Evolutionary conservation across 83 land plant species (phyloP), one percentile per base, ranked within the genome.

Genomic region (Picea abies): DNA sequence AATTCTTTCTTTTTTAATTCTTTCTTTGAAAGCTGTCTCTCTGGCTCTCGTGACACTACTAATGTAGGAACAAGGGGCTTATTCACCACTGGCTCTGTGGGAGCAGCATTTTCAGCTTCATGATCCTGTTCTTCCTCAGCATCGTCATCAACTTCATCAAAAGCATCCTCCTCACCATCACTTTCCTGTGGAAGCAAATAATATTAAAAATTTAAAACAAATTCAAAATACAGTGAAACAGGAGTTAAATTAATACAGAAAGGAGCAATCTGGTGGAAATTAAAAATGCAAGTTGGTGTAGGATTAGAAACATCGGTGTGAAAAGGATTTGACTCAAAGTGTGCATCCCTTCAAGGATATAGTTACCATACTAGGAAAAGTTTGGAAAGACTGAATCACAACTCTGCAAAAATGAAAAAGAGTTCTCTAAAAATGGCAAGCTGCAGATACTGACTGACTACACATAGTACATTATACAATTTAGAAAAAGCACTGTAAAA

Each of bases 11-110:
- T 95, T 84, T 90, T 95, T 68, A 88, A 60, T 62, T 95, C 98
- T 82, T 93, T 95, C 85, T 95, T 95, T 61, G 98, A 92, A 20
- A 95, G 98, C 81, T 95, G 98, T 78, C 89, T 89, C 32, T 95
- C 98, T 5, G 94, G 68, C 76, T 95, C 98, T 80, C 91, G 91
- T 3, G 90, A 86, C 60, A 83, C 81, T 3, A 62, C 83, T 22
- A 25, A 25, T 49, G 90, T 63, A 88, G 79, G 83, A 56, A 84
- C 70, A 60, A 47, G 26, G 80, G 79, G 72, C 78, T 89, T 88
- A 65, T 85, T 85, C 29, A 79, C 80, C 11, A 37, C 82, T 37
- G 83, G 85, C 44, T 87, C 90, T 37, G 82, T 26, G 0, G 81
- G 89, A 23, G 67, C 76, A 22, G 79, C 81, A 73, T 64, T 82